phyloP scores from a whole-genome alignment of 495 filamentous ascomycete genomes.

The Hyaloscypha hepaticicola region DNA sequence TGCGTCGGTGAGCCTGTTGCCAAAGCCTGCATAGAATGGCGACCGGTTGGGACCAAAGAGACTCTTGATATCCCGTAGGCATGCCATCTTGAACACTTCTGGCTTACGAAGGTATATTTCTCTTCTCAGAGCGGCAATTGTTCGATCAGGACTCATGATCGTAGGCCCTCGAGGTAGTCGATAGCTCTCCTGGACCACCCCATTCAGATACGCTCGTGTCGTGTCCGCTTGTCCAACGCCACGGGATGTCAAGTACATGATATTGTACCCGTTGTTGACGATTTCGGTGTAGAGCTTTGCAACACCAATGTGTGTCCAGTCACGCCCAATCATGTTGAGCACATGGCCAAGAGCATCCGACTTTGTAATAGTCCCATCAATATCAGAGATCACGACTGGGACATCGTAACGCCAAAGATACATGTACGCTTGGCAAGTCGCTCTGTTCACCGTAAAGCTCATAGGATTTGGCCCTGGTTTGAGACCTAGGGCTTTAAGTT shows the following conservation, averaged over 20 bases:
- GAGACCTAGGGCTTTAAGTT: conserved; percentile 82
- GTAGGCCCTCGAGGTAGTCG: conserved; percentile 85
- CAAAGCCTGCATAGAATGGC: conserved; percentile 96
- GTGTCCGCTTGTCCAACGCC: conserved; percentile 92
- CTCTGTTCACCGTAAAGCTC: conserved; percentile 94
- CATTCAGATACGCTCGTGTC: conserved; percentile 86
- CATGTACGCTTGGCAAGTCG: conserved; percentile 88
- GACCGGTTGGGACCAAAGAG: conserved; percentile 77
- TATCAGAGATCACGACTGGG: conserved; percentile 96
- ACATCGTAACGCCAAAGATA: conserved; percentile 87
- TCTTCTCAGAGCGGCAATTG: conserved; percentile 89
- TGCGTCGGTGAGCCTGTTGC: conserved; percentile 94
- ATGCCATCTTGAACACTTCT: conserved; percentile 99
- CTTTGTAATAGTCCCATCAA: conserved; percentile 99
- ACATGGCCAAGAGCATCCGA: conserved; percentile 98
- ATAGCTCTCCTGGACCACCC: conserved; percentile 85
- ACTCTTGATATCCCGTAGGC: conserved; percentile 85
- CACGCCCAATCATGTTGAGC: conserved; percentile 93
- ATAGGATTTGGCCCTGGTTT: conserved; percentile 85
- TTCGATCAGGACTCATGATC: conserved; percentile 92
- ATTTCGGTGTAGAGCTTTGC: conserved; percentile 98
- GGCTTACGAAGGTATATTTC: conserved; percentile 96
- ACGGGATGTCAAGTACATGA: conserved; percentile 95
- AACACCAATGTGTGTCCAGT: conserved; percentile 97
- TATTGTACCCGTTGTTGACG: conserved; percentile 93